These are phyloP conservation scores for Scalesia atractyloides DNA, from an alignment of 129 eudicot species.

Conservation along the genomic window DNA sequence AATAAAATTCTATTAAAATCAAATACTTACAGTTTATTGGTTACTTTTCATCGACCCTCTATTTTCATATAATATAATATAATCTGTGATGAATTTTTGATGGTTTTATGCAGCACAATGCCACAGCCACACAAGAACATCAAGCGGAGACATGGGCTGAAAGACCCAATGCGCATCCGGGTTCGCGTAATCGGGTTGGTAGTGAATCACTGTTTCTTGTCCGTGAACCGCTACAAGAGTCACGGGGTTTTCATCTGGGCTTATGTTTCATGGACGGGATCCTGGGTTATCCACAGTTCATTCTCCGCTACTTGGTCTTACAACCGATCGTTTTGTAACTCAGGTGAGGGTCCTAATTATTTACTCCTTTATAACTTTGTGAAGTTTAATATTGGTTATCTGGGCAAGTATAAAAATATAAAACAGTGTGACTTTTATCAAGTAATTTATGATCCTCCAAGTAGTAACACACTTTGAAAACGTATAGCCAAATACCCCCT, in stretches of 20 bases:
- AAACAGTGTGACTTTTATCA: too few species aligned
- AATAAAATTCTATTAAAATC: neutral
- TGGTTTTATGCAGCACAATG: constrained; percentile 44
- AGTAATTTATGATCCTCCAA: too few species aligned
- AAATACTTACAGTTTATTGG: too few species aligned
- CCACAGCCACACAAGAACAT: constrained; percentile 46
- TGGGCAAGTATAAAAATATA: too few species aligned
- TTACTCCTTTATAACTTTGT: too few species aligned
- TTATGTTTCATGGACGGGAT: constrained; percentile 61
- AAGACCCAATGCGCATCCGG: constrained; percentile 37
- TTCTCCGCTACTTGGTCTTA: constrained; percentile 43
- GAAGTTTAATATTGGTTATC: too few species aligned
- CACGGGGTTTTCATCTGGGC: constrained; percentile 42
- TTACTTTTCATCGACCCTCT: too few species aligned
- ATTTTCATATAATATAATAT: too few species aligned
- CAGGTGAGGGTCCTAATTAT: constrained; percentile 43
- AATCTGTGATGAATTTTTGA: neutral
- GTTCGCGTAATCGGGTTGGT: constrained; percentile 33
- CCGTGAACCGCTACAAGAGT: constrained; percentile 63
- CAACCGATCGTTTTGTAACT: constrained; percentile 57
- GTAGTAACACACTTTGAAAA: too few species aligned
- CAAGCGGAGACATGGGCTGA: constrained; percentile 65
- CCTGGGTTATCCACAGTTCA: constrained; percentile 42
- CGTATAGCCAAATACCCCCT: too few species aligned
- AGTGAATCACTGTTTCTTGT: constrained; percentile 52